A percentile compares a stretch with the other conserved stretches of the same genome.
Conservation (phyloP, 139 green algal genomes). For the Penium margaritaceum region DNA sequence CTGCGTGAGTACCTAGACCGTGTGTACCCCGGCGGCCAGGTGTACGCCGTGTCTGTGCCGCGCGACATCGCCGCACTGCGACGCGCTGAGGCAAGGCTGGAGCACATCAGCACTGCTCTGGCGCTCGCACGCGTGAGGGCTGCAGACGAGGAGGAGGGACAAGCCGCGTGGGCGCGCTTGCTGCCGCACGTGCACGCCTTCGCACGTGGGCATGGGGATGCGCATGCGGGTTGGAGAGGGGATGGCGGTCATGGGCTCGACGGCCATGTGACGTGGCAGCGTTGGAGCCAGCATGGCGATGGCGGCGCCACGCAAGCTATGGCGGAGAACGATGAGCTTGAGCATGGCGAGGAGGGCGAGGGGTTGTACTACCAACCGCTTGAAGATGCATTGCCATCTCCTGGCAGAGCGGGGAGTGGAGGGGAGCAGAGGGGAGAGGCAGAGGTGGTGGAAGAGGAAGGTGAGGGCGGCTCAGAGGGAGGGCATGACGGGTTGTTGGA, state of each 20-base stretch:
- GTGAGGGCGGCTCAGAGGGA: too few species aligned
- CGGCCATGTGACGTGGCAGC: too few species aligned
- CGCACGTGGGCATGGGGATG: background rate
- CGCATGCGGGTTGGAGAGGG: slow-evolving; percentile 6
- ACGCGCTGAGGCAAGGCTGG: background rate
- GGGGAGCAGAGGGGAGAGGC: background rate
- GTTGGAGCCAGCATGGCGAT: too few species aligned
- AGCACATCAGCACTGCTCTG: background rate
- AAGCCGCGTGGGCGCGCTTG: background rate
- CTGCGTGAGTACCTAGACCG: slow-evolving; percentile 35
- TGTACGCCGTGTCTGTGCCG: slow-evolving; percentile 24
- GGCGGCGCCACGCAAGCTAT: too few species aligned
- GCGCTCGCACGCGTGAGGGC: background rate
- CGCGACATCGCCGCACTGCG: slow-evolving; percentile 15
- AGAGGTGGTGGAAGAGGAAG: slow-evolving; percentile 4
- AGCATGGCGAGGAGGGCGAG: too few species aligned
- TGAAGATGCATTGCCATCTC: too few species aligned
- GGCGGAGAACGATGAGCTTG: too few species aligned
- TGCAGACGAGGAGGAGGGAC: background rate
- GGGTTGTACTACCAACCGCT: too few species aligned
- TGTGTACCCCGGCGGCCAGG: slow-evolving; percentile 34
- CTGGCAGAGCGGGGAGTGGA: background rate
- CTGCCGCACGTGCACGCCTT: background rate
- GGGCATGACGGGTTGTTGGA: too few species aligned
- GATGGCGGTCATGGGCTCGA: background rate